These are phyloP conservation scores for Penicillium sp. DNA, from an alignment of 2,329 filamentous ascomycete genomes.

Conservation along the genomic window DNA sequence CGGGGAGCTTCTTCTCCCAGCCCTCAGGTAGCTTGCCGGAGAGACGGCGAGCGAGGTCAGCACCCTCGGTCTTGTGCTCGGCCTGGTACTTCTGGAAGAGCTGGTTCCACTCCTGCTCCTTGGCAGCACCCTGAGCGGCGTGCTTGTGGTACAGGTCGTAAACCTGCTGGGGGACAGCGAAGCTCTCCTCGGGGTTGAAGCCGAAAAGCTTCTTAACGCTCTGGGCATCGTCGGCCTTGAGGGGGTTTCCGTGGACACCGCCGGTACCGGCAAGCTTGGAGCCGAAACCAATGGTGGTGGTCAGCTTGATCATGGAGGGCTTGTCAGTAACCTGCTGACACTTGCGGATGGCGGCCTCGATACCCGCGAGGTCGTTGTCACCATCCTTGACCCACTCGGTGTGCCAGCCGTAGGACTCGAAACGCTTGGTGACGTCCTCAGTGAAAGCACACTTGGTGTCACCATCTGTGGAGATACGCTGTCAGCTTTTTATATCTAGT, in stretches of 20 bases:
- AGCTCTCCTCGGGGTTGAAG: constrained; percentile 91
- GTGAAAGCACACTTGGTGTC: constrained; percentile 96
- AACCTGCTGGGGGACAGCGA: constrained; percentile 90
- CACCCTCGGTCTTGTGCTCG: constrained; percentile 74
- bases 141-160: constrained; percentile 89
- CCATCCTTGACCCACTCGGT: constrained; percentile 79
- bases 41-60: constrained; percentile 78
- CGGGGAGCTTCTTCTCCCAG: constrained; percentile 91
- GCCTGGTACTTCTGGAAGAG: constrained; percentile 82
- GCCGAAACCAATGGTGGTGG: constrained; percentile 95
- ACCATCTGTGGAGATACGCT: constrained; percentile 61
- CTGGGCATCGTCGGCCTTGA: constrained; percentile 92
- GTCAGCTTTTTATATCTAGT: constrained; percentile 8
- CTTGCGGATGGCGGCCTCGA: constrained; percentile 84
- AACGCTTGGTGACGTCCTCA: constrained; percentile 91
- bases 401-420: constrained; percentile 98
- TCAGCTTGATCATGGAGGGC: constrained; percentile 94
- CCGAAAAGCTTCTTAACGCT: constrained; percentile 93
- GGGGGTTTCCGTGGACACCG: constrained; percentile 91
- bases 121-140: constrained; percentile 78
- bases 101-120: constrained; percentile 93
- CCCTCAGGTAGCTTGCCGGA: constrained; percentile 84
- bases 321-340: constrained; percentile 89
- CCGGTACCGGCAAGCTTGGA: constrained; percentile 90
- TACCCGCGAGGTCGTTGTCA: constrained; percentile 81